Evolutionary conservation across 2,329 filamentous ascomycete genomes (phyloP).

Genomic region (Ophiostoma sp.): DNA sequence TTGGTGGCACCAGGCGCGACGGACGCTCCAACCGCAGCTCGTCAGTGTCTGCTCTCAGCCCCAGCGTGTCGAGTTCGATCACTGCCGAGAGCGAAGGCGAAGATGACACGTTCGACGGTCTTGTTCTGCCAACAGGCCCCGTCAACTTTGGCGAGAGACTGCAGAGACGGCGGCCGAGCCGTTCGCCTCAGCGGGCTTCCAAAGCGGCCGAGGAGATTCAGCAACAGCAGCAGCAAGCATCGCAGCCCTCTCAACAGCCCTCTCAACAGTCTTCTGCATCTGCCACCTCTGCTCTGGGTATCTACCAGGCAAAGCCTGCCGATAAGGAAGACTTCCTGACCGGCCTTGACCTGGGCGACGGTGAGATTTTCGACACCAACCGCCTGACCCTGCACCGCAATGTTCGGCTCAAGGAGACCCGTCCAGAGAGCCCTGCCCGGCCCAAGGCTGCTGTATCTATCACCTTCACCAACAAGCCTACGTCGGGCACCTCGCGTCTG

Average conservation of each 20-base stretch:
- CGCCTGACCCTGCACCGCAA: slow-evolving; percentile 89
- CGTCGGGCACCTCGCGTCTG: slow-evolving; percentile 64
- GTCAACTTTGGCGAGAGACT: slow-evolving; percentile 80
- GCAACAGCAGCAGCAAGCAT: slow-evolving; percentile 34
- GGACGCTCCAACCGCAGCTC: slow-evolving; percentile 80
- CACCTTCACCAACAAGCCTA: slow-evolving; percentile 84
- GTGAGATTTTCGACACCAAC: slow-evolving; percentile 74
- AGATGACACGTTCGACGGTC: slow-evolving; percentile 87
- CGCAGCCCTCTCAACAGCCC: slow-evolving; percentile 25
- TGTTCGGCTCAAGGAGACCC: slow-evolving; percentile 77
- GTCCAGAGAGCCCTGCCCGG: slow-evolving; percentile 68
- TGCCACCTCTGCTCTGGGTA: slow-evolving; percentile 18
- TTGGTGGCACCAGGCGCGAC: slow-evolving; percentile 81
- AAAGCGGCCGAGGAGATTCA: slow-evolving; percentile 31
- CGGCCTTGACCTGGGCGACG: slow-evolving; percentile 83
- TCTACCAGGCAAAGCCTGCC: slow-evolving; percentile 31
- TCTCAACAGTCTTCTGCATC: slow-evolving; percentile 1
- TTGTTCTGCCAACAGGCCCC: slow-evolving; percentile 79
- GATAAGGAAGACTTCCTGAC: slow-evolving; percentile 78
- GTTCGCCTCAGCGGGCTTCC: slow-evolving; percentile 51
- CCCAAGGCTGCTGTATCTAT: slow-evolving; percentile 77
- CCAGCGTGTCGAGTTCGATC: slow-evolving; percentile 87
- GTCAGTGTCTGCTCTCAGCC: slow-evolving; percentile 84
- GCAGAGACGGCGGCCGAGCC: slow-evolving; percentile 66
- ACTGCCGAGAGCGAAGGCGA: slow-evolving; percentile 93